Conservation (phyloP, 2,329 filamentous ascomycete species). For the Trichoderma sp. region DNA sequence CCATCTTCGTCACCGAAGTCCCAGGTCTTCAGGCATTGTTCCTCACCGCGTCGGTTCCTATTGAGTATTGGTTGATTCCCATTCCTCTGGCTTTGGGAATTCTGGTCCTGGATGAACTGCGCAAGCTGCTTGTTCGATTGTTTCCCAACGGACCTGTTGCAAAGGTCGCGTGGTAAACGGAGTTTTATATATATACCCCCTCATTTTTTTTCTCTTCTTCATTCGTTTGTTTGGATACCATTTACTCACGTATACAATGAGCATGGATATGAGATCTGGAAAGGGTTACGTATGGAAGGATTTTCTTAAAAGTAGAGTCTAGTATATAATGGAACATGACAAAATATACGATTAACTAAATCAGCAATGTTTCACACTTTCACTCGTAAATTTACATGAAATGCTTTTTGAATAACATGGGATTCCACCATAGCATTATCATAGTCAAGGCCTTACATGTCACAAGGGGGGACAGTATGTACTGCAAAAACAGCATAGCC, state of each 20-base stretch:
- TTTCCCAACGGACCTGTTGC: constrained; percentile 49
- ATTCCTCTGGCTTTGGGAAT: constrained; percentile 52
- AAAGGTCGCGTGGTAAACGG: constrained; percentile 49
- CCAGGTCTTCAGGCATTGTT: constrained; percentile 52
- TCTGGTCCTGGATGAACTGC: constrained; percentile 53
- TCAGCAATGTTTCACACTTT: no score
- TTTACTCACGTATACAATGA: background rate
- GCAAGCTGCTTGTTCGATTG: constrained; percentile 50
- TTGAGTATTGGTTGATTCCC: constrained; percentile 55
- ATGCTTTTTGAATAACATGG: background rate
- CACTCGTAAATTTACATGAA: no score
- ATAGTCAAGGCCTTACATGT: background rate
- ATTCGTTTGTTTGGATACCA: background rate
- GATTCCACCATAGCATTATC: background rate
- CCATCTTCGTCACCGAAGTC: constrained; percentile 55
- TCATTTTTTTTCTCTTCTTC: background rate
- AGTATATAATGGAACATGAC: background rate
- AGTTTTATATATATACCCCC: background rate
- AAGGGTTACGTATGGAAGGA: background rate
- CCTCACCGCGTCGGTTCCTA: constrained; percentile 49
- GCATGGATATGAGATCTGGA: background rate
- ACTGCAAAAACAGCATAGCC: background rate
- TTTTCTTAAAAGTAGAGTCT: background rate
- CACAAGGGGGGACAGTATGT: background rate
- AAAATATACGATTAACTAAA: background rate